phyloP scores from a whole-genome alignment of 1,139 yeast genomes.

The Yarrowia galli region DNA sequence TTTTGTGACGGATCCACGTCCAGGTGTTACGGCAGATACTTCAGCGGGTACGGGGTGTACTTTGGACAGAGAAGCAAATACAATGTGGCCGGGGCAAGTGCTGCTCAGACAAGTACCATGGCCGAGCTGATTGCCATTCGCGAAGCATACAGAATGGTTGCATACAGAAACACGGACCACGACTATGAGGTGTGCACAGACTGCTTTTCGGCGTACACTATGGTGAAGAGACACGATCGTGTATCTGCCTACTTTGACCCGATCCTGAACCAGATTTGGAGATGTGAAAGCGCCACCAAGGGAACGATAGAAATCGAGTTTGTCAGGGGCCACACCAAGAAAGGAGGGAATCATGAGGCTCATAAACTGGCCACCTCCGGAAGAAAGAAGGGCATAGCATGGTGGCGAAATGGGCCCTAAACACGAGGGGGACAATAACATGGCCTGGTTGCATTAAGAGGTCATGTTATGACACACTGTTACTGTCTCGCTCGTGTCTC shows the following conservation, averaged over 20 bases:
- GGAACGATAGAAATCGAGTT: not conserved
- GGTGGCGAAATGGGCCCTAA: not conserved
- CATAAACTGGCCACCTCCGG: not conserved
- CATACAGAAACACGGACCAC: not conserved
- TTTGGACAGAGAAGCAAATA: not conserved
- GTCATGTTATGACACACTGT: no score
- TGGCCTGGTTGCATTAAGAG: no score
- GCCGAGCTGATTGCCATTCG: conserved; percentile 9
- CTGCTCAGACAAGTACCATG: not conserved
- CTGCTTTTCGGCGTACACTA: not conserved
- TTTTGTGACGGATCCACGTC: conserved; percentile 15
- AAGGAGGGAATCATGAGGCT: not conserved
- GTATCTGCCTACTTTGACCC: not conserved
- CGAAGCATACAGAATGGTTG: conserved; percentile 1
- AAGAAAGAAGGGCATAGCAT: not conserved
- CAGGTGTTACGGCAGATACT: not conserved
- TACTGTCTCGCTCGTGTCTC: no score
- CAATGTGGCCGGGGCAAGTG: not conserved
- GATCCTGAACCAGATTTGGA: conserved; percentile 4
- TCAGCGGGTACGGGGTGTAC: conserved; percentile 7
- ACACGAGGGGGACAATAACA: not conserved
- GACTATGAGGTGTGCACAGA: not conserved
- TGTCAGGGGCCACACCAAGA: not conserved
- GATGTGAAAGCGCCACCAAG: not conserved
- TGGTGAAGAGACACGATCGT: not conserved